These are phyloP conservation scores for Toxicodendron radicans DNA, from an alignment of 345 rosid genomes.

Conservation along the genomic window DNA sequence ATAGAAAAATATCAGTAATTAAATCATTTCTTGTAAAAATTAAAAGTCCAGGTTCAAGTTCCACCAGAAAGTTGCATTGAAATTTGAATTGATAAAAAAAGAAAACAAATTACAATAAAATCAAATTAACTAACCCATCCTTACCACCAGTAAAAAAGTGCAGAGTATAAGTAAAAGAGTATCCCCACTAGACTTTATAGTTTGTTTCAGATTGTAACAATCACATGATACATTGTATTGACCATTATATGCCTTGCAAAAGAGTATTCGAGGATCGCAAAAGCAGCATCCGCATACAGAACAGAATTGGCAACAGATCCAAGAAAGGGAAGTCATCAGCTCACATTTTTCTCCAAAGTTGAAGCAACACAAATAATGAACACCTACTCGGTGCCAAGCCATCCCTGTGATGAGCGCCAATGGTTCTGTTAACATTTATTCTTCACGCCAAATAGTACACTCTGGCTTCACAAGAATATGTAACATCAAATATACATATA, in stretches of 20 bases:
- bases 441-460: neutral
- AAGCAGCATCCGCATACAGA: too few relatives aligned
- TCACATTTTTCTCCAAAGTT: too few relatives aligned
- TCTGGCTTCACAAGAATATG: neutral
- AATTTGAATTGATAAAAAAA: neutral
- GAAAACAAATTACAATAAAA: too few relatives aligned
- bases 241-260: too few relatives aligned
- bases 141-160: constrained; percentile 5
- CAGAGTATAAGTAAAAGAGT: too few relatives aligned
- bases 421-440: neutral
- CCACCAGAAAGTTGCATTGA: neutral
- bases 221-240: too few relatives aligned
- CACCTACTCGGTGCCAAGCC: neutral
- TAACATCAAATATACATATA: neutral
- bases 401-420: neutral
- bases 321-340: too few relatives aligned
- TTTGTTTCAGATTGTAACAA: too few relatives aligned
- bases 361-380: too few relatives aligned
- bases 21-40: neutral
- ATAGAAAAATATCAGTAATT: neutral
- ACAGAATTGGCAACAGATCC: too few relatives aligned
- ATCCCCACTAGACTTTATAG: too few relatives aligned
- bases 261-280: too few relatives aligned
- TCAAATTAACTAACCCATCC: neutral
- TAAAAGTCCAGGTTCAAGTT: neutral